Evolutionary conservation across 2,329 filamentous ascomycete species (phyloP), one percentile per base, ranked within the genome.

Genomic region (Aspergillus hortae): DNA sequence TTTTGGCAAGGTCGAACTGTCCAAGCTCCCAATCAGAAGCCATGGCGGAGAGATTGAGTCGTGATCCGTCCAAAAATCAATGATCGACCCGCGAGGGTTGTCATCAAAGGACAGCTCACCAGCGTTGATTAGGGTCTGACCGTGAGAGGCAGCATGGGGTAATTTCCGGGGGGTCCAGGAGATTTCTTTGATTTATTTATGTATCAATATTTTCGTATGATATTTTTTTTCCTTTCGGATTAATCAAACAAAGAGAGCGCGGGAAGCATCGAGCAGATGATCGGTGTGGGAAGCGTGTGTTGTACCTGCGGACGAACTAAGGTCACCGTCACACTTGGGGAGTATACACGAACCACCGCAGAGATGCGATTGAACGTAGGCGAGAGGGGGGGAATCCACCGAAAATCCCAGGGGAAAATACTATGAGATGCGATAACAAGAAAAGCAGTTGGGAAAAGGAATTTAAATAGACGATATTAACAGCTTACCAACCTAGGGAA

Each of bases 71-170:
- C 46, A 53, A 58, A 59, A 54, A 36, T 50, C 44, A 55, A 59
- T 56, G 57, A 58, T 56, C 57, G 49, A 48, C 51, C 52, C 46
- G 46, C 23, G 49, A 52, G 41, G 56, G 48, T 48, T 54, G 48
- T 54, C 52, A 53, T 51, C 46, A 47, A 46, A 41, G 51, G 57
- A 59, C 58, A 61, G 55, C 58, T 61, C 57, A 56, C 48, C 55
- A 52, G 46, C 47, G 33, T 52, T 38, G 35, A 48, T 45, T 43
- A 40, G 50, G 48, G 50, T 50, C 44, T 48, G 44, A 55, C 25
- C n/a, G 44, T 32, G 10, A 25, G 30, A 25, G 45, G 32, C 4
- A 46, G 14, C 45, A 38, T 23, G n/a, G 15, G 27, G 21, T 19
- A 36, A 38, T 46, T 30, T 30, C 3, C 1, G 27, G 27, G 7